phyloP scores from a whole-genome alignment of 805 yeast genomes.

The Yarrowia keelungensis region DNA sequence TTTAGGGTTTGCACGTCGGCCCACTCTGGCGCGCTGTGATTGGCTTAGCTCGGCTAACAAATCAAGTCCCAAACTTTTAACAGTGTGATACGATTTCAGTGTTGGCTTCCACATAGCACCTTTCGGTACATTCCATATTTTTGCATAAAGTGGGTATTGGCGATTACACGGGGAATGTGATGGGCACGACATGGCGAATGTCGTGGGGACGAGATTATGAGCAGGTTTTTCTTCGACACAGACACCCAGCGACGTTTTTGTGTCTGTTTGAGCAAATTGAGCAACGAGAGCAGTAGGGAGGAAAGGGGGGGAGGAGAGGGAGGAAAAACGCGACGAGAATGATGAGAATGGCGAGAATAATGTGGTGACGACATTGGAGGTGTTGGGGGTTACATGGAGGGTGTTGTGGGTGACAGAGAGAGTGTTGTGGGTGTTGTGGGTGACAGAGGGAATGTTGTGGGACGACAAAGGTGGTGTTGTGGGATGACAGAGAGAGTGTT shows the following conservation, averaged over 20 bases:
- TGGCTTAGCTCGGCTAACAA: constrained; percentile 31
- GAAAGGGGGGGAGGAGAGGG: neutral
- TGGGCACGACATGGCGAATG: neutral
- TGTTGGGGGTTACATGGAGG: neutral
- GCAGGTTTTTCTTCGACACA: neutral
- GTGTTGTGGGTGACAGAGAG: neutral
- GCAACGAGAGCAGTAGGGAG: neutral
- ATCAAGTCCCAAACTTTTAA: constrained; percentile 37
- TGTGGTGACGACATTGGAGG: neutral
- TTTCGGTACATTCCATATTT: constrained; percentile 36
- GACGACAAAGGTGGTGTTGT: neutral
- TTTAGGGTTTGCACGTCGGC: constrained; percentile 34
- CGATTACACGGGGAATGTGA: neutral
- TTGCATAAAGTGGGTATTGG: constrained; percentile 38
- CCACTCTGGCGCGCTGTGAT: constrained; percentile 37
- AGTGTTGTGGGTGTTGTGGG: neutral
- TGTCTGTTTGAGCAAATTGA: constrained; percentile 11
- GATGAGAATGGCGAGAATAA: neutral
- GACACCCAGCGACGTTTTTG: no score
- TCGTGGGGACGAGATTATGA: neutral
- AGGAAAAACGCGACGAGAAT: neutral
- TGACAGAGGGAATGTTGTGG: neutral
- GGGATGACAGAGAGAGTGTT: neutral
- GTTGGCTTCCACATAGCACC: constrained; percentile 38
- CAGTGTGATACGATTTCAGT: constrained; percentile 30